These are phyloP conservation scores for Camellia granthamiana DNA, from an alignment of 148 eudicot species.

Conservation along the genomic window DNA sequence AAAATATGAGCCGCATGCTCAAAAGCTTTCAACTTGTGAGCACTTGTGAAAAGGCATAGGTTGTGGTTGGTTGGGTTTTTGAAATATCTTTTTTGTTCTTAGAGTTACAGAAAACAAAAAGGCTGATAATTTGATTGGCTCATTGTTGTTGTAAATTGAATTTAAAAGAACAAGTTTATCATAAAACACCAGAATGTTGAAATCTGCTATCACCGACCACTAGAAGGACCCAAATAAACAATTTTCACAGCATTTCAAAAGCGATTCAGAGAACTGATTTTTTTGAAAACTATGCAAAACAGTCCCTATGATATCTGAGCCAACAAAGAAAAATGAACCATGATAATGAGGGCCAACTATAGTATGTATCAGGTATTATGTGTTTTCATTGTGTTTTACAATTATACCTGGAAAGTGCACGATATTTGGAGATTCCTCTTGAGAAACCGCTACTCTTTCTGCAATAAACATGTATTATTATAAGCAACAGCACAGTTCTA, in stretches of 20 bases:
- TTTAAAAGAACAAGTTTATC: background rate
- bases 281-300: background rate
- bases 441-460: slow-evolving; percentile 99
- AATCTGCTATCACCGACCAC: background rate
- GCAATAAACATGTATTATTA: slow-evolving; percentile 37
- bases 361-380: background rate
- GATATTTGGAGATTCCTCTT: slow-evolving; percentile 87
- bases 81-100: too few species aligned
- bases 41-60: too few species aligned
- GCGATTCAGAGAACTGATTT: background rate
- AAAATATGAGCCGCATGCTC: too few species aligned
- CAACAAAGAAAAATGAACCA: background rate
- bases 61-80: too few species aligned
- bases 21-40: too few species aligned
- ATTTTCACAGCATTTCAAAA: background rate
- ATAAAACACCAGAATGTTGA: background rate
- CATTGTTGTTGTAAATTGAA: too few species aligned
- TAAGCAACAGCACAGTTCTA: slow-evolving; percentile 22
- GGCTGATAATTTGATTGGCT: too few species aligned
- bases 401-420: slow-evolving; percentile 81
- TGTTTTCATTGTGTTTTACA: background rate
- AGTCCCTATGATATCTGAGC: background rate
- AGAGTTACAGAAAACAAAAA: too few species aligned
- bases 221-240: background rate
- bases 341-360: background rate